A percentile compares a stretch with the other conserved stretches of the same genome.
Evolutionary conservation across 495 filamentous ascomycete species (phyloP).

Genomic region (Daldinia grandis): DNA sequence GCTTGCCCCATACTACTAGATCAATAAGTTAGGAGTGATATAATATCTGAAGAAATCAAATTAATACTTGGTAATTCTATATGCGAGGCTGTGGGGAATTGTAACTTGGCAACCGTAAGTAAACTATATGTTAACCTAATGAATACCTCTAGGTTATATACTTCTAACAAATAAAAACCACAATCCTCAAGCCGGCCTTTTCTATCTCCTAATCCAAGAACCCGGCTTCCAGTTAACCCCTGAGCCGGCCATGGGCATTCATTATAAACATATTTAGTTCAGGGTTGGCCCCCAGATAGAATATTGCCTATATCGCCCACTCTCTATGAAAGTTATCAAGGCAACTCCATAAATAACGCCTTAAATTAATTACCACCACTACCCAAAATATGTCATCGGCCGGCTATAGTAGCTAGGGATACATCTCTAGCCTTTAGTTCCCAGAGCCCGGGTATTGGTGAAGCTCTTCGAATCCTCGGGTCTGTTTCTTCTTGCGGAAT

Average conservation of each 20-base stretch:
- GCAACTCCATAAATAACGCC: neutral
- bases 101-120: neutral
- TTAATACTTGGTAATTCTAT: neutral
- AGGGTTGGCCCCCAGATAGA: neutral
- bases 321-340: neutral
- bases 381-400: neutral
- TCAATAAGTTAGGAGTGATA: neutral
- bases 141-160: neutral
- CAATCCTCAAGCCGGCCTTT: neutral
- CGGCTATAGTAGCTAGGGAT: neutral
- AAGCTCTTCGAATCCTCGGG: constrained; percentile 21
- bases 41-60: neutral
- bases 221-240: neutral
- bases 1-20: neutral
- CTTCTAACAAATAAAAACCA: neutral
- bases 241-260: neutral
- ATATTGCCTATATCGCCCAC: neutral
- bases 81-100: neutral
- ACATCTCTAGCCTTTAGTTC: neutral
- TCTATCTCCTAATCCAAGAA: neutral
- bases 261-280: neutral
- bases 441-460: neutral
- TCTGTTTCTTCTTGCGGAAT: constrained; percentile 30
- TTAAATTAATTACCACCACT: neutral
- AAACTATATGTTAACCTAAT: neutral